Conservation (phyloP, 805 yeast species). For the Wickerhamomyces canadensis region DNA sequence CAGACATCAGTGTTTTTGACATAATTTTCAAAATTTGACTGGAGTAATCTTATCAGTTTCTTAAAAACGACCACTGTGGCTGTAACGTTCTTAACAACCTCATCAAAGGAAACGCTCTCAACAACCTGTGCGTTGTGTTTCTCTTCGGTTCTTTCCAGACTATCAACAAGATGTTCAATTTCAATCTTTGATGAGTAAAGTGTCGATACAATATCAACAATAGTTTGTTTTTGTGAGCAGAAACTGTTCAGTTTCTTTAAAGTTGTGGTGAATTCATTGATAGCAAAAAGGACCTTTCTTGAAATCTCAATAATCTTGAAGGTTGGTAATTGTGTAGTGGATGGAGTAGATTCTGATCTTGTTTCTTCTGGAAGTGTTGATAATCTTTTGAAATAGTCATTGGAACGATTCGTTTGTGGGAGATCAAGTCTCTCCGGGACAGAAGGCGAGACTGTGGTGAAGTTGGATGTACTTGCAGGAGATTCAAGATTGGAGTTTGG, state of each 20-base stretch:
- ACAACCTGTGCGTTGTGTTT: conserved; percentile 3
- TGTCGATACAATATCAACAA: conserved; percentile 47
- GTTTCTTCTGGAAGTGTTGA: conserved; percentile 53
- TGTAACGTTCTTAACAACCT: conserved; percentile 31
- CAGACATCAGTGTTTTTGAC: conserved; percentile 57
- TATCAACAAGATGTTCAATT: conserved; percentile 52
- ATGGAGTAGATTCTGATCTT: conserved; percentile 5
- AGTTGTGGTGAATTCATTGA: conserved; percentile 59
- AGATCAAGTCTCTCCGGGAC: conserved; percentile 34
- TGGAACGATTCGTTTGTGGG: conserved; percentile 36
- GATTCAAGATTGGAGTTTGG: not conserved
- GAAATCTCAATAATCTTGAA: conserved; percentile 38
- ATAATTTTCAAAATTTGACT: conserved; percentile 42
- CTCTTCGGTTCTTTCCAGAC: conserved; percentile 43
- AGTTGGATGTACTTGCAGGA: conserved; percentile 8
- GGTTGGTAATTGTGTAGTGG: not conserved
- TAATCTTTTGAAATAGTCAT: conserved; percentile 60
- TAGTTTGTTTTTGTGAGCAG: conserved; percentile 49
- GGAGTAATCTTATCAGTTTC: conserved; percentile 41
- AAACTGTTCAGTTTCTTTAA: conserved; percentile 52
- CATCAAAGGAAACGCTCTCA: conserved; percentile 25
- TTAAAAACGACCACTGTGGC: conserved; percentile 43
- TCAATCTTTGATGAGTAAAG: conserved; percentile 47
- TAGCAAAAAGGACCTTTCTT: conserved; percentile 56
- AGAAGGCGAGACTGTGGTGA: conserved; percentile 12